Base-by-base conservation (phyloP, 192 early-diverging fungal species). In the Coemansia sp. region DNA sequence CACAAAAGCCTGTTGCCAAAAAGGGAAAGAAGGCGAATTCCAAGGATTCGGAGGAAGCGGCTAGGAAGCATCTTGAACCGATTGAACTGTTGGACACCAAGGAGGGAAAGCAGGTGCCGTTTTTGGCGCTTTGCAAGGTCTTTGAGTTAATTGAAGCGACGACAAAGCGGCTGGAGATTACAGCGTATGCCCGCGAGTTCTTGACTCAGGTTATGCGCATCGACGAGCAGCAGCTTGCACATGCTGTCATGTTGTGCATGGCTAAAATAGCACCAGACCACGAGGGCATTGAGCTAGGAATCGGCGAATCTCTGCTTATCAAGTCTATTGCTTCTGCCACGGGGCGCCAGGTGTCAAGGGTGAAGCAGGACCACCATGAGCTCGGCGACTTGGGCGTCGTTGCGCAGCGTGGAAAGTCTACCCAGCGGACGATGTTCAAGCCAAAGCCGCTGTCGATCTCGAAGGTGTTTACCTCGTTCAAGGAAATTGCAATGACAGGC, bases 191-290 rank as follows among this genome's bases (percentile, higher is more conserved):
- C 29, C 67, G 65, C 19, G 79, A 76, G 33, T 71, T 81, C 53
- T 46, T 81, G 42, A 22, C 63, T 0, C 70, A 76, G 45, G 74
- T 76, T 4, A 81, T 81, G 79, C 29, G 36, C 25, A 42, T 70
- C 17, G 71, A 35, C 35, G 59, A 69, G 35, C n/a, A 73, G 58
- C 70, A 81, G 61, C 79, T 81, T 34, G 59, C 63, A 11, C 81
- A 90, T 33, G 82, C 87, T 56, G 87, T 98, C 17, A 98, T 98
- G 74, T 79, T 98, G 49, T 98, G 95, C 67, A 84, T 98, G 33
- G 94, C 94, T 73, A 94, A 91, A 75, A 90, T 70, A 85, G 91
- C 63, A n/a, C 95, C 97, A 0, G 95, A 99, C 64, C 93, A 97
- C 71, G 94, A 97, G 79, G 93, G 92, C 29, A 82, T 95, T 25